Percentiles rank a stretch among this genome's conserved stretches.
phyloP scores from a whole-genome alignment of 1,284 basidiomycete species.

The Heterobasidion parviporum region DNA sequence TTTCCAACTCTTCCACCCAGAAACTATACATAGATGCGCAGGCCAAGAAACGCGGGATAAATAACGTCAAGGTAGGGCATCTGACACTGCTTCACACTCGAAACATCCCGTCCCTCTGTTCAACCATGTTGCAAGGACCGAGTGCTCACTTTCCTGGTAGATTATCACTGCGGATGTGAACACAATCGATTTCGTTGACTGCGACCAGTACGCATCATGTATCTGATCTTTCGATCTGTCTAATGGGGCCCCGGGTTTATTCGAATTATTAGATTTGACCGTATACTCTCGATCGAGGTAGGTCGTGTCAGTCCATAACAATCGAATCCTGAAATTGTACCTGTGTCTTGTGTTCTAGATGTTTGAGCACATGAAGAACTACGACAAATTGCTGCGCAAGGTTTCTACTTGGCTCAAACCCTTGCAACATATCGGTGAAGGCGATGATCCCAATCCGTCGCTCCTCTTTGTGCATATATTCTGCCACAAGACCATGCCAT shows the following conservation, averaged over 20 bases:
- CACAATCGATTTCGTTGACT: conserved; percentile 47
- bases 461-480: conserved; percentile 73
- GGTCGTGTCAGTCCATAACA: background rate
- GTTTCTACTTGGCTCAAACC: conserved; percentile 63
- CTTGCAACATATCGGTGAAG: conserved; percentile 14
- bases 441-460: conserved; percentile 27
- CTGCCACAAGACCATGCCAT: conserved; percentile 60
- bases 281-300: conserved; percentile 68
- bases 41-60: conserved; percentile 45
- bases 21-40: conserved; percentile 57
- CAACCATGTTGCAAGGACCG: too few relatives aligned
- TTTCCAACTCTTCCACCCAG: conserved; percentile 71
- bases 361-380: conserved; percentile 84
- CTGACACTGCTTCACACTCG: background rate
- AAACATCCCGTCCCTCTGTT: background rate
- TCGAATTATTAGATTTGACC: conserved; percentile 47
- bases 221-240: background rate
- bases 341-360: conserved; percentile 32
- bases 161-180: conserved; percentile 74
- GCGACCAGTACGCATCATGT: conserved; percentile 31
- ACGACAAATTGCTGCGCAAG: conserved; percentile 58
- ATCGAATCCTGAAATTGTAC: background rate
- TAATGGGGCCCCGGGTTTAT: background rate
- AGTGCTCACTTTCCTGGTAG: conserved; percentile 17
- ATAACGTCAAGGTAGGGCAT: conserved; percentile 42